Evolutionary conservation across 768 basidiomycete genomes (phyloP).

Genomic region (Leucocoprinus birnbaumii): DNA sequence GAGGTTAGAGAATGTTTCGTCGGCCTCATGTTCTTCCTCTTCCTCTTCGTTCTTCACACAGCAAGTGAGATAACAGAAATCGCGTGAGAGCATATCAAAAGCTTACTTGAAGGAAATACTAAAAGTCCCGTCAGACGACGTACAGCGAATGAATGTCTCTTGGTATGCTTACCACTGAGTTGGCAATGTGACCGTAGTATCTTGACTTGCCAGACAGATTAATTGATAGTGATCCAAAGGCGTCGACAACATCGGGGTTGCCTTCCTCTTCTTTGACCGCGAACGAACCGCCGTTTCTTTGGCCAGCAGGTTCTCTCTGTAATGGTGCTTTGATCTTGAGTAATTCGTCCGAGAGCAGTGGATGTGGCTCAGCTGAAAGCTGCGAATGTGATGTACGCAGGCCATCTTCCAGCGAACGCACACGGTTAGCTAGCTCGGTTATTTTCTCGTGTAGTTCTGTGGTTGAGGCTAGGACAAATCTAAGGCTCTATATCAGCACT

Average conservation of each 20-base stretch:
- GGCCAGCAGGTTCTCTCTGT: constrained; percentile 56
- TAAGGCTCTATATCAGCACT: constrained; percentile 18
- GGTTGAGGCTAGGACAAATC: constrained; percentile 78
- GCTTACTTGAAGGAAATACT: constrained; percentile 76
- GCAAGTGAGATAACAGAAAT: constrained; percentile 41
- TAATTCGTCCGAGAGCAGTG: constrained; percentile 69
- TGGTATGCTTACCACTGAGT: constrained; percentile 59
- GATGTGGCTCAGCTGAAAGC: constrained; percentile 58
- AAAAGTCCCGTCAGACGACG: constrained; percentile 9
- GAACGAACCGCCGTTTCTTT: constrained; percentile 32
- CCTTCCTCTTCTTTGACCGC: constrained; percentile 60
- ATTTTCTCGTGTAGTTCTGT: constrained; percentile 85
- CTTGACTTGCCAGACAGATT: constrained; percentile 69
- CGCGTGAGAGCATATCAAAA: constrained; percentile 6
- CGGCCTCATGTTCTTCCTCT: constrained; percentile 29
- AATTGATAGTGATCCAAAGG: constrained; percentile 78
- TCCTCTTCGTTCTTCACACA: constrained; percentile 52
- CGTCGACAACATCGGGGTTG: constrained; percentile 70
- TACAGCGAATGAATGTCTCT: constrained; percentile 12
- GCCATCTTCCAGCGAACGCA: constrained; percentile 75
- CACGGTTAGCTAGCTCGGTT: constrained; percentile 64
- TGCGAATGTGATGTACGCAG: constrained; percentile 58
- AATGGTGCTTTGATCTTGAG: constrained; percentile 74
- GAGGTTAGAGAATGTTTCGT: constrained; percentile 44
- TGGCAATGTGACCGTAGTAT: constrained; percentile 74